These are phyloP conservation scores for Saccharata proteae DNA, from an alignment of 2,329 filamentous ascomycete genomes.

Conservation along the genomic window DNA sequence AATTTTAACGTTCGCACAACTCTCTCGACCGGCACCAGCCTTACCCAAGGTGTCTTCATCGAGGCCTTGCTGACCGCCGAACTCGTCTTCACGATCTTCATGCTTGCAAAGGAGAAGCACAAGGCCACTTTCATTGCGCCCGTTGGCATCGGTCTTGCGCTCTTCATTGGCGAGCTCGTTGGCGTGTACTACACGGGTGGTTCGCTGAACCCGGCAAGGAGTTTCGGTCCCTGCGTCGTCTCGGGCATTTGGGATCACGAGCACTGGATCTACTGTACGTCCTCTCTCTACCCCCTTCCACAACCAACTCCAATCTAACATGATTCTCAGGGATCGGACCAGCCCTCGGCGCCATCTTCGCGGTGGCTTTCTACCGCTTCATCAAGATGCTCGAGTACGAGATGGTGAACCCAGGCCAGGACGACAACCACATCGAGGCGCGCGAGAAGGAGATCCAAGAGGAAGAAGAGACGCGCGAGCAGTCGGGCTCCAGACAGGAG, in stretches of 20 bases:
- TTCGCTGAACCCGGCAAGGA: constrained; percentile 28
- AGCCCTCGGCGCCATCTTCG: constrained; percentile 31
- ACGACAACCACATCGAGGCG: constrained; percentile 32
- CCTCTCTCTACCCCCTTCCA: too few species aligned
- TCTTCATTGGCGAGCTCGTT: constrained; percentile 50
- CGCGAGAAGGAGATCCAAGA: constrained; percentile 5
- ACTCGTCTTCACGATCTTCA: constrained; percentile 33
- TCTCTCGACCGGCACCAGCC: constrained; percentile 18
- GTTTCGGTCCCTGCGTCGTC: constrained; percentile 29
- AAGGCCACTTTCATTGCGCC: constrained; percentile 60
- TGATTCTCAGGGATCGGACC: constrained; percentile 30
- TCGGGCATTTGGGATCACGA: constrained; percentile 24
- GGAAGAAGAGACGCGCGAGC: constrained; percentile 6
- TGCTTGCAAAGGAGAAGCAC: constrained; percentile 64
- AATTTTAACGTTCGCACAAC: constrained; percentile 23
- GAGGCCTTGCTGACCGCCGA: constrained; percentile 28
- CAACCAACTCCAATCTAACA: too few species aligned
- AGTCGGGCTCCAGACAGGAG: too few species aligned
- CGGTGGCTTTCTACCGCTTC: constrained; percentile 36
- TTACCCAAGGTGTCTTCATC: constrained; percentile 25
- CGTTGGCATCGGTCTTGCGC: constrained; percentile 56
- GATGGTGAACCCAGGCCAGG: constrained; percentile 36
- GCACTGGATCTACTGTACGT: constrained; percentile 32
- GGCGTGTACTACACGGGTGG: constrained; percentile 36
- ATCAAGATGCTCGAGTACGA: constrained; percentile 39